Percentiles rank a stretch among this genome's conserved stretches.
These are phyloP conservation scores for Diphasiastrum complanatum DNA, from an alignment of 83 land plant genomes.

Conservation along the genomic window DNA sequence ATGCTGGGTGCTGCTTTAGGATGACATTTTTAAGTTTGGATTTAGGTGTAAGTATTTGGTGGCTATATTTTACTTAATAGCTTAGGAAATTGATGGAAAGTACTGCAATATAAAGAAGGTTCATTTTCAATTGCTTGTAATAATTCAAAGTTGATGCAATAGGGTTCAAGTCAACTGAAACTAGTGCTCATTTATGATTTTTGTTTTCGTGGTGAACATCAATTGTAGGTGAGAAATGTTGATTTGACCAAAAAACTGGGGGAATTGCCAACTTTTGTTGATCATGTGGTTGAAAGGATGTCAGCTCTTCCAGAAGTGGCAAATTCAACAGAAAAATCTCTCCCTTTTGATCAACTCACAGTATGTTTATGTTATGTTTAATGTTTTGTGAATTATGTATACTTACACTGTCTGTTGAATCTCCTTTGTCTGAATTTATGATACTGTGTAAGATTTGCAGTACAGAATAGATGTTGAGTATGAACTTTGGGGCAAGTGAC, in stretches of 20 bases:
- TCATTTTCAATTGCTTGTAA: neutral
- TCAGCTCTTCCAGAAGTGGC: conserved; percentile 37
- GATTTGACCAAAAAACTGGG: conserved; percentile 55
- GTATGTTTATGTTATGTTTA: too few species aligned
- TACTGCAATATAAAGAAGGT: neutral
- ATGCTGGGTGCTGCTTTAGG: too few species aligned
- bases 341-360: conserved; percentile 69
- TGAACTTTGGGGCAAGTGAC: too few species aligned
- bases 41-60: too few species aligned
- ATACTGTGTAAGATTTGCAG: too few species aligned
- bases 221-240: conserved; percentile 77
- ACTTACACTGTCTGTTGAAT: too few species aligned
- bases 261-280: conserved; percentile 63
- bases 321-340: conserved; percentile 19
- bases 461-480: too few species aligned
- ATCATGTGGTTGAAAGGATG: conserved; percentile 45
- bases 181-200: neutral
- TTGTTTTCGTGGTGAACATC: neutral
- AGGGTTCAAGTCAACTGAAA: neutral
- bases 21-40: too few species aligned
- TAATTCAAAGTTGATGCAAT: too few species aligned
- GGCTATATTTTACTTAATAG: neutral
- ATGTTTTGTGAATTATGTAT: too few species aligned
- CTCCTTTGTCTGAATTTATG: too few species aligned
- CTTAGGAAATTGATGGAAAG: neutral